Conservation (phyloP, 495 filamentous ascomycete genomes). For the Podospora conica region DNA sequence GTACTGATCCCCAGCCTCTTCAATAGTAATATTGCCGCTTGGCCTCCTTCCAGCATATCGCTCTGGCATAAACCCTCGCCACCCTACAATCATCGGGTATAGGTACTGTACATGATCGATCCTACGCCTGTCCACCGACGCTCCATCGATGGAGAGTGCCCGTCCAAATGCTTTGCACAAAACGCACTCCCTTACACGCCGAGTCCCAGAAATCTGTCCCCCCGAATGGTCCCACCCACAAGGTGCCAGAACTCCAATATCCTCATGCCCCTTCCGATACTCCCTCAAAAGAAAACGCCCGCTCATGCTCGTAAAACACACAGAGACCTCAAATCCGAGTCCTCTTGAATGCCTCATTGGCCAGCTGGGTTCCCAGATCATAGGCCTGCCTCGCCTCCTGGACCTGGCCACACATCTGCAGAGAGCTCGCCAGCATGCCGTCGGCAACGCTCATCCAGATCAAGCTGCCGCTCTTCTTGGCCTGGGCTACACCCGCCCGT, state of each 20-base stretch:
- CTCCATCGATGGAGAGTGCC: background rate
- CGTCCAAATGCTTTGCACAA: background rate
- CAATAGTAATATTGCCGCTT: background rate
- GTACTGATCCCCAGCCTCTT: background rate
- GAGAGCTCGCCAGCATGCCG: constrained; percentile 68
- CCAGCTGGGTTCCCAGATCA: constrained; percentile 21
- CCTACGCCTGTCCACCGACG: background rate
- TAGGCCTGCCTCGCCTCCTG: constrained; percentile 50
- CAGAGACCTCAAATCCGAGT: constrained; percentile 15
- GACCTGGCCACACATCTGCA: constrained; percentile 63
- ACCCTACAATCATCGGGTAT: background rate
- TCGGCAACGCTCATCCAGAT: constrained; percentile 84
- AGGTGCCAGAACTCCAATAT: background rate
- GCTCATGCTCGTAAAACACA: background rate
- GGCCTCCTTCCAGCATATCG: background rate
- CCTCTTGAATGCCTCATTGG: constrained; percentile 27
- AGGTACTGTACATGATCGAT: background rate
- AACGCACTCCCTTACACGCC: background rate
- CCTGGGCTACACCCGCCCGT: constrained; percentile 64
- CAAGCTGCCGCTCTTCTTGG: constrained; percentile 64
- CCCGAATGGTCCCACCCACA: background rate
- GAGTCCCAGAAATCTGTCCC: background rate
- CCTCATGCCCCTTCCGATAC: background rate
- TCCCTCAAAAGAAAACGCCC: background rate
- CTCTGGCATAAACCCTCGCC: background rate